Percentiles rank a stretch among this genome's conserved stretches.
phyloP scores from a whole-genome alignment of 1,139 yeast species.

The Saccharomyces hybrid region DNA sequence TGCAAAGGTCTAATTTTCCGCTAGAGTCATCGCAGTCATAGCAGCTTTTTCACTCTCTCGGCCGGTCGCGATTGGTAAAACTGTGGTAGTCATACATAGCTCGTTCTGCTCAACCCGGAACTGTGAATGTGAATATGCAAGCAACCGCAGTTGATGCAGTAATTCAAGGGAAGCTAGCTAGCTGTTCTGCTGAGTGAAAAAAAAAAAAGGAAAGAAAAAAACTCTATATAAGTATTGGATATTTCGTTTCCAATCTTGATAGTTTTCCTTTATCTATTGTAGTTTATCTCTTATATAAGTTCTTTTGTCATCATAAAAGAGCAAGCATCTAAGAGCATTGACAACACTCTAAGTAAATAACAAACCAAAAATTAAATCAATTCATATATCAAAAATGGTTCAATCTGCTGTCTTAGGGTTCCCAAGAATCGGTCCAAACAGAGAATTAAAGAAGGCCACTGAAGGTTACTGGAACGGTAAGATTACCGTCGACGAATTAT shows the following conservation, averaged over 20 bases:
- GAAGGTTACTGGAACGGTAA: slow-evolving; percentile 99
- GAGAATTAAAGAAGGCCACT: slow-evolving; percentile 97
- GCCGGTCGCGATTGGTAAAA: neutral
- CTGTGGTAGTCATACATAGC: neutral
- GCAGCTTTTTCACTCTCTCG: neutral
- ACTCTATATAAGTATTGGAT: neutral
- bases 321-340: neutral
- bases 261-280: neutral
- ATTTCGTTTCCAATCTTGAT: neutral
- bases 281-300: neutral
- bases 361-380: neutral
- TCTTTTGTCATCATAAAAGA: neutral
- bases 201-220: neutral
- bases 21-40: neutral
- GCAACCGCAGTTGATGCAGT: neutral
- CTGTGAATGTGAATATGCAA: neutral
- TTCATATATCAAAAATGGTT: slow-evolving; percentile 51
- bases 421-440: slow-evolving; percentile 98
- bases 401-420: slow-evolving; percentile 95
- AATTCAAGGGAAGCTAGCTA: neutral
- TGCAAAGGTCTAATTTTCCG: neutral
- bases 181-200: neutral
- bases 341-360: neutral
- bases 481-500: slow-evolving; percentile 75
- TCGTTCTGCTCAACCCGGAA: neutral